Conservation (phyloP, 1,139 yeast species). For the Debaryomyces singareniensis region DNA sequence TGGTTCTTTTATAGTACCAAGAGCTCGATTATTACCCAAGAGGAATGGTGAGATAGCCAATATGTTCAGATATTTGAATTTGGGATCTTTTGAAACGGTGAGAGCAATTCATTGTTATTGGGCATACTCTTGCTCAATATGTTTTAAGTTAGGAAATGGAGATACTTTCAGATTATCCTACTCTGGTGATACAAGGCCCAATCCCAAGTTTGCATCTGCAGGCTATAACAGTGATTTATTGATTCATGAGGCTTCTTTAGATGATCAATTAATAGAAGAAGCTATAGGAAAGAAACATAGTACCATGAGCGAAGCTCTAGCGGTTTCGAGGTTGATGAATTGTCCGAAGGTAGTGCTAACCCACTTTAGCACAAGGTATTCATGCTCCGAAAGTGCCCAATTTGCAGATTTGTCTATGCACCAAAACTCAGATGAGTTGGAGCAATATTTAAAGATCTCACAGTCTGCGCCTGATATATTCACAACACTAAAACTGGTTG, state of each 20-base stretch:
- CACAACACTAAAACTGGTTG: conserved; percentile 8
- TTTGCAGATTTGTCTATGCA: conserved; percentile 18
- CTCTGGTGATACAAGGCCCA: conserved; percentile 95
- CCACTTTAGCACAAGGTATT: conserved; percentile 89
- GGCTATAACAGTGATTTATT: conserved; percentile 71
- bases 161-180: conserved; percentile 65
- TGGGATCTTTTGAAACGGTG: conserved; percentile 46
- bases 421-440: conserved; percentile 16
- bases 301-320: conserved; percentile 84
- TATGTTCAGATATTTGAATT: conserved; percentile 21
- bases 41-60: conserved; percentile 5
- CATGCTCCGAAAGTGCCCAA: conserved; percentile 50
- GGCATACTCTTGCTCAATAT: conserved; percentile 69
- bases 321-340: conserved; percentile 62
- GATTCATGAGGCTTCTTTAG: conserved; percentile 91
- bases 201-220: conserved; percentile 47
- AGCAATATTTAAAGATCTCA: conserved; percentile 19
- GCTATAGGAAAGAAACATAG: conserved; percentile 82
- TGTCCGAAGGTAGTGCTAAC: conserved; percentile 72
- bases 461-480: conserved; percentile 23
- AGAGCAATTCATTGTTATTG: conserved; percentile 81
- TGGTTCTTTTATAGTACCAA: conserved; percentile 12
- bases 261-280: conserved; percentile 71
- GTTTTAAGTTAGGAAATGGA: conserved; percentile 29
- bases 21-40: conserved; percentile 13